Evolutionary conservation across 129 eudicot genomes (phyloP), one percentile per base, ranked within the genome.

Genomic region (Tagetes patula): DNA sequence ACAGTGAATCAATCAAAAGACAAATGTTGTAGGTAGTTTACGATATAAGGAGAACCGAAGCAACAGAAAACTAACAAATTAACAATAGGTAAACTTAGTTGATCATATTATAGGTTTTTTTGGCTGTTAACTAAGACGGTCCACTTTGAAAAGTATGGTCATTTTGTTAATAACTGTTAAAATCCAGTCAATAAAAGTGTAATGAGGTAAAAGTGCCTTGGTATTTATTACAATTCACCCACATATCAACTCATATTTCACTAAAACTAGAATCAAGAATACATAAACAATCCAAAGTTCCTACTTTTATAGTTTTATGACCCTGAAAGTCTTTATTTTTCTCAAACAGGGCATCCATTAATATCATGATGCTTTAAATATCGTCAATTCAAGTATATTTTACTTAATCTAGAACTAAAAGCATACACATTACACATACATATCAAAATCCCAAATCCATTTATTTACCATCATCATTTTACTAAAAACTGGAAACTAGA

Each of bases 21-120:
- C 6, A 65, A 66, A 39, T 39, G 42, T 32, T 30, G 27, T 75
- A 10, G 65, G 79, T 39, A 65, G 39, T 3, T 75, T 75, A 48
- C 20, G 63, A 8, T 36, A 74, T 10, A 45, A 47, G 42, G 61
- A 32, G 38, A 67, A 46, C 72, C 13, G 14, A 45, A 46, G 3
- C 59, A 61, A 60, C 62, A 30, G 43, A 11, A 71, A 41, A 31
- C 49, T 30, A 40, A 11, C 33, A 32, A 68, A 31, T 37, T 30
- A 40, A 11, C 33, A 32, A 68, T 20, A 68, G 30, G 52, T 36
- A n/a, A 1, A 5, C 60, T 8, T 50, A 4, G 56, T 50, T 69
- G 45, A 49, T 69, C n/a, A 47, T 46, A 46, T 46, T 46, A 46
- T 9, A 46, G 52, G 50, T 13, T 46, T 46, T 46, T 46, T 46